A percentile compares a stretch with the other conserved stretches of the same genome.
phyloP scores from a whole-genome alignment of 192 early-diverging fungal genomes.

The Rhizoclosmatium globosum region DNA sequence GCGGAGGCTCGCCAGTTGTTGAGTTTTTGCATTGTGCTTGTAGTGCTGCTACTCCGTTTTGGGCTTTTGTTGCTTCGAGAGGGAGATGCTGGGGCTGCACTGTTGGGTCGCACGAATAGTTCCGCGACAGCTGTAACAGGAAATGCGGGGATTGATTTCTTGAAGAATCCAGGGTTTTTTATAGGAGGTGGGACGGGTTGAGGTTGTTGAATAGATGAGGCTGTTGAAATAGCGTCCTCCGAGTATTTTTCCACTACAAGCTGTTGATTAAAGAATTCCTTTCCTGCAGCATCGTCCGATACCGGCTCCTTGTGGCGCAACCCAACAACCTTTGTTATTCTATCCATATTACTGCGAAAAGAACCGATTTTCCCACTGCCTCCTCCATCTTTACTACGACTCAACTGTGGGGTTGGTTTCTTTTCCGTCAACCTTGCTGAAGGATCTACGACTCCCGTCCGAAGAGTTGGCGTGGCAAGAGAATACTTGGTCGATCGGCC shows the following conservation, averaged over 20 bases:
- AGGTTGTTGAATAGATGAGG: background rate
- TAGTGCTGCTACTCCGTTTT: background rate
- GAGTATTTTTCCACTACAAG: background rate
- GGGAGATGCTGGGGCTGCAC: too few relatives aligned
- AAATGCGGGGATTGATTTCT: background rate
- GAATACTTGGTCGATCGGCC: background rate
- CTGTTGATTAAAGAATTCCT: background rate
- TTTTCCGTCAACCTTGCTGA: too few relatives aligned
- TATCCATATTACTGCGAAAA: too few relatives aligned
- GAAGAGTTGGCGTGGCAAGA: too few relatives aligned
- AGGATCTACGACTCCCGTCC: too few relatives aligned
- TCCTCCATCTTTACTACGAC: too few relatives aligned
- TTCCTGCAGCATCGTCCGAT: too few relatives aligned
- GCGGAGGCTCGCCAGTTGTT: background rate
- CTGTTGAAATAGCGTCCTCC: background rate
- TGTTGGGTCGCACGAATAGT: too few relatives aligned
- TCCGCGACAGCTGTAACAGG: background rate
- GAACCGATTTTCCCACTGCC: too few relatives aligned
- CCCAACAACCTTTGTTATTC: too few relatives aligned
- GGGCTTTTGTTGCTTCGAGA: background rate
- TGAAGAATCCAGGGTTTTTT: background rate
- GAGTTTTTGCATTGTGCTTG: slow-evolving; percentile 2
- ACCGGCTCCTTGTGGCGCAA: too few relatives aligned
- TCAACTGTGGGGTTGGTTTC: too few relatives aligned
- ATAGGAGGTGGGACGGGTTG: background rate